phyloP scores from a whole-genome alignment of 139 green algal species.

The Tetratostichococcus sp. region DNA sequence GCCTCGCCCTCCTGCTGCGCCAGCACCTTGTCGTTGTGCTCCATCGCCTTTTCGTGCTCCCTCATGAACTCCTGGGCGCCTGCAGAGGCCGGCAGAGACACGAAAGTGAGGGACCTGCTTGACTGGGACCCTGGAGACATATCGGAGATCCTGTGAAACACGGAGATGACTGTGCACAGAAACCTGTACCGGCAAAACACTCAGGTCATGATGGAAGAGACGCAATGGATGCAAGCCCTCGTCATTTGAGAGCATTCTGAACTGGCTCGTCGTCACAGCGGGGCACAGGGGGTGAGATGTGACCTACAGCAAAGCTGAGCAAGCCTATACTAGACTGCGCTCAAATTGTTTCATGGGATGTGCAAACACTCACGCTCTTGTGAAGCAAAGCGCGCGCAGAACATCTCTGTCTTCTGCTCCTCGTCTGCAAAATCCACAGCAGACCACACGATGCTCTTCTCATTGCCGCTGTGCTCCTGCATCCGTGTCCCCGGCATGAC shows the following conservation, averaged over 20 bases:
- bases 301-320: too few relatives aligned
- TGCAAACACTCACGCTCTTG: conserved; percentile 56
- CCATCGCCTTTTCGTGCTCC: conserved; percentile 66
- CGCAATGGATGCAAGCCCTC: too few relatives aligned
- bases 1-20: conserved; percentile 5
- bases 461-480: conserved; percentile 88
- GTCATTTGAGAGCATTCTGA: too few relatives aligned
- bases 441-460: conserved; percentile 96
- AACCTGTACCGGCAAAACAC: too few relatives aligned
- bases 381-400: conserved; percentile 90
- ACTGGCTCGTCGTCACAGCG: too few relatives aligned
- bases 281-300: too few relatives aligned
- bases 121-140: background rate
- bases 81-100: conserved; percentile 21
- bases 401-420: conserved; percentile 77
- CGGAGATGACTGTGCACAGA: too few relatives aligned
- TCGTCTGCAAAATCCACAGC: conserved; percentile 94
- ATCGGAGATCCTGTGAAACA: too few relatives aligned
- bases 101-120: background rate
- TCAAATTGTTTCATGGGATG: too few relatives aligned
- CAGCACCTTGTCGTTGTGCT: conserved; percentile 55
- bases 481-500: conserved; percentile 91
- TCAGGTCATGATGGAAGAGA: too few relatives aligned
- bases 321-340: too few relatives aligned
- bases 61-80: conserved; percentile 79